Percentiles rank a stretch among this genome's conserved stretches.
phyloP scores from a whole-genome alignment of 768 basidiomycete genomes.

The Mycena polygramma region DNA sequence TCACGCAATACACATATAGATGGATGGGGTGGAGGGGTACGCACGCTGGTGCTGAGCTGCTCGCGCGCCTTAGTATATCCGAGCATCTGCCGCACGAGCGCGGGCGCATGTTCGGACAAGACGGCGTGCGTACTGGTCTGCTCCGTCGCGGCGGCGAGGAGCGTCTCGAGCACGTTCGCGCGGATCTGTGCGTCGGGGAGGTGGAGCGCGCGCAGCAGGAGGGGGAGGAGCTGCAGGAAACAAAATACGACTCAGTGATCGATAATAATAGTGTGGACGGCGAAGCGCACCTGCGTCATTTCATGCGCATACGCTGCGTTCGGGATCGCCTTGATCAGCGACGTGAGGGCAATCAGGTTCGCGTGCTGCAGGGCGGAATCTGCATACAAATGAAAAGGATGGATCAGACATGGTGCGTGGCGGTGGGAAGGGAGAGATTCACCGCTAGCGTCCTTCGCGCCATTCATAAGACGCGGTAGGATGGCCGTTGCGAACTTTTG shows the following conservation, averaged over 20 bases:
- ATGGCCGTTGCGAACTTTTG: slow-evolving; percentile 82
- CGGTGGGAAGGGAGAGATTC: slow-evolving; percentile 37
- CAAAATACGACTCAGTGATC: slow-evolving; percentile 4
- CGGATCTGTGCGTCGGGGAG: slow-evolving; percentile 81
- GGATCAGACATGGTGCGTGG: background rate
- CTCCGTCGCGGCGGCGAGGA: slow-evolving; percentile 73
- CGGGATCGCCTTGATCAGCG: slow-evolving; percentile 84
- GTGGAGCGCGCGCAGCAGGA: slow-evolving; percentile 88
- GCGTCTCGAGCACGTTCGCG: slow-evolving; percentile 83
- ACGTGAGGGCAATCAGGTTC: slow-evolving; percentile 86
- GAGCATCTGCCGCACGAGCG: slow-evolving; percentile 80
- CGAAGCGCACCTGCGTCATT: slow-evolving; percentile 57
- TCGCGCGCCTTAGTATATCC: slow-evolving; percentile 55
- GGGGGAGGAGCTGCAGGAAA: slow-evolving; percentile 84
- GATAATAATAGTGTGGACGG: background rate
- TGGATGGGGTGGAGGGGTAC: slow-evolving; percentile 35
- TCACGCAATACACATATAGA: too few relatives aligned
- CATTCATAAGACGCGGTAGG: slow-evolving; percentile 80
- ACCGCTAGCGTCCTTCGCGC: slow-evolving; percentile 72
- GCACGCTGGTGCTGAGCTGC: slow-evolving; percentile 50
- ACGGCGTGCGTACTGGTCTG: slow-evolving; percentile 52
- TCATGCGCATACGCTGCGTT: slow-evolving; percentile 79
- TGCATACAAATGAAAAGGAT: slow-evolving; percentile 43
- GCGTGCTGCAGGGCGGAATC: slow-evolving; percentile 70
- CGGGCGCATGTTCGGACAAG: slow-evolving; percentile 77